Percentiles rank a stretch among this genome's conserved stretches.
These are phyloP conservation scores for Rosa hybrid DNA, from an alignment of 331 rosid genomes.

Conservation along the genomic window DNA sequence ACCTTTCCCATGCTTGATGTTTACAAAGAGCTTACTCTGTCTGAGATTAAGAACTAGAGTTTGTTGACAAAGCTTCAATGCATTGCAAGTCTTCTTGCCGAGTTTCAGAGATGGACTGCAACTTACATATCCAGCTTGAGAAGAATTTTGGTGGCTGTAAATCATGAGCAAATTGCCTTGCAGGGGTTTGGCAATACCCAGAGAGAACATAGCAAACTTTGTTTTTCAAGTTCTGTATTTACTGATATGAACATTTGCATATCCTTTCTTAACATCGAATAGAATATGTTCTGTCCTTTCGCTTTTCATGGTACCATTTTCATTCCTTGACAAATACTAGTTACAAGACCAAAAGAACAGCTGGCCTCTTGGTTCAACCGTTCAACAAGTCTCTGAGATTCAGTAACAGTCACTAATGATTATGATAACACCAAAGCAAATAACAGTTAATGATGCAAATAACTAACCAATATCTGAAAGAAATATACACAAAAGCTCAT, in stretches of 20 bases:
- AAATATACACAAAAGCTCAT: background rate
- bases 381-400: background rate
- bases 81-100: conserved; percentile 2
- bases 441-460: background rate
- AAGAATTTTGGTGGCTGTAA: background rate
- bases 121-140: background rate
- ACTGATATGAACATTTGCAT: conserved; percentile 2
- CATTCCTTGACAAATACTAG: background rate
- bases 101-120: background rate
- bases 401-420: background rate
- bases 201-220: background rate
- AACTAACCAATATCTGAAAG: background rate
- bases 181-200: background rate
- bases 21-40: conserved; percentile 57
- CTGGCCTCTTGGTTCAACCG: background rate
- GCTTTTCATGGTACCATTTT: background rate
- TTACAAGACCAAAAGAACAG: background rate
- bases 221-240: background rate
- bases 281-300: background rate
- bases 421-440: background rate
- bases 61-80: conserved; percentile 6
- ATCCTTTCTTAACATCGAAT: background rate
- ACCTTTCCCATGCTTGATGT: conserved; percentile 73
- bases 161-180: background rate
- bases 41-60: conserved; percentile 46